Percentiles rank a stretch among this genome's conserved stretches.
Conservation (phyloP, 78 protist species). For the Cyanophora paradoxa region DNA sequence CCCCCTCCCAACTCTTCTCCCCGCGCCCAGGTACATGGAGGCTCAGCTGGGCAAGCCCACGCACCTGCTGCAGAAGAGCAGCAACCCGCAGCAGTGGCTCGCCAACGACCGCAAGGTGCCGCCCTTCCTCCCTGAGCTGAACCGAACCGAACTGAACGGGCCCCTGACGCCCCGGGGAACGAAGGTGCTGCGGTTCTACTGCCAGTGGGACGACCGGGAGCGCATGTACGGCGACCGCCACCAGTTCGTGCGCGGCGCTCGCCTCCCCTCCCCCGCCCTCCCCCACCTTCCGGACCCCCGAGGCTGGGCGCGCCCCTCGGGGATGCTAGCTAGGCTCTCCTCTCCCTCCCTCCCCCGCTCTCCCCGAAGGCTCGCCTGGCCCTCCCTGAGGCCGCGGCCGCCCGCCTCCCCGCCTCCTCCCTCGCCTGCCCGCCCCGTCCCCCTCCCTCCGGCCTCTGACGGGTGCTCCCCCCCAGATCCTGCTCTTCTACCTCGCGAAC, state of each 20-base stretch:
- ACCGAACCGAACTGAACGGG: too few relatives aligned
- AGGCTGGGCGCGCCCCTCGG: too few relatives aligned
- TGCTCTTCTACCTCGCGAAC: conserved; percentile 39
- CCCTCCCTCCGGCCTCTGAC: neutral
- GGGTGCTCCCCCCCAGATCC: neutral
- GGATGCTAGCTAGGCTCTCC: neutral
- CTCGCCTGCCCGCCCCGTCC: too few relatives aligned
- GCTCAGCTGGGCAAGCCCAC: too few relatives aligned
- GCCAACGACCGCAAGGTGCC: conserved; percentile 8
- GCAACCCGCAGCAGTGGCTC: conserved; percentile 25
- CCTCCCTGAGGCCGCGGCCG: neutral
- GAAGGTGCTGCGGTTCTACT: conserved; percentile 29
- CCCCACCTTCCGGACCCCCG: too few relatives aligned
- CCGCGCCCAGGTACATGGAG: too few relatives aligned
- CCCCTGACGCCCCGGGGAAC: too few relatives aligned
- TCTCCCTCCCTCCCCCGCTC: neutral
- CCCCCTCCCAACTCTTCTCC: too few relatives aligned
- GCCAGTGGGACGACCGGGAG: conserved; percentile 48
- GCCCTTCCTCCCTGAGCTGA: too few relatives aligned
- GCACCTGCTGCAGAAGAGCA: too few relatives aligned
- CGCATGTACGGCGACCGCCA: conserved; percentile 3
- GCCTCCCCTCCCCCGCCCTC: too few relatives aligned
- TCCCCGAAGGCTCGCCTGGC: neutral
- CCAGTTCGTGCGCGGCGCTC: conserved; percentile 6
- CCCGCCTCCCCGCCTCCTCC: too few relatives aligned